Evolutionary conservation across 345 rosid species (phyloP).

Genomic region (Physaria fendleri): DNA sequence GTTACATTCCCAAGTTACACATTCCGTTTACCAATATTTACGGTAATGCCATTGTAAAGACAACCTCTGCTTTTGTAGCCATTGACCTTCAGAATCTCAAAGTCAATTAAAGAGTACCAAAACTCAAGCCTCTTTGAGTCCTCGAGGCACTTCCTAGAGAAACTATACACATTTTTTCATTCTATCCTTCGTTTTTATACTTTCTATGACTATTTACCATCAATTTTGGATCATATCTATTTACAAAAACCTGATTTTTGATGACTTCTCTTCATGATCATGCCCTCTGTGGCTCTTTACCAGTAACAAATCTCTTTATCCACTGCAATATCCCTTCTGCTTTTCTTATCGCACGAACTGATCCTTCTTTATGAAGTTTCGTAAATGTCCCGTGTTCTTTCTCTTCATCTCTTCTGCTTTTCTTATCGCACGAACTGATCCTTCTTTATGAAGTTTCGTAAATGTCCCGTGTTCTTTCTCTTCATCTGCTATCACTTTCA

Average conservation of each 20-base stretch:
- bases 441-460: slow-evolving; percentile 32
- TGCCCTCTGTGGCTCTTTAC: slow-evolving; percentile 19
- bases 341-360: slow-evolving; percentile 52
- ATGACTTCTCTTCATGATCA: slow-evolving; percentile 13
- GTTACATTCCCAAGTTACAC: background rate
- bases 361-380: slow-evolving; percentile 33
- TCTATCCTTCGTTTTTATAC: background rate
- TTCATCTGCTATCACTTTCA: slow-evolving; percentile 29
- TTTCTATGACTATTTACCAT: slow-evolving; percentile 2
- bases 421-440: slow-evolving; percentile 47
- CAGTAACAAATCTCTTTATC: slow-evolving; percentile 20
- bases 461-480: slow-evolving; percentile 38
- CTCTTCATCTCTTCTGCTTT: slow-evolving; percentile 44
- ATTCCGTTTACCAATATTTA: background rate
- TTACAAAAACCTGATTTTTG: background rate
- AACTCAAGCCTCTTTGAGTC: background rate
- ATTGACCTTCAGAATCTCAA: background rate
- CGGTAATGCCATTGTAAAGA: slow-evolving; percentile 2
- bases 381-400: slow-evolving; percentile 34
- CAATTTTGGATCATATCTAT: background rate
- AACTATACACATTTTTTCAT: background rate
- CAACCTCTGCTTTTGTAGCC: background rate
- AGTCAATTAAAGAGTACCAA: slow-evolving; percentile 5
- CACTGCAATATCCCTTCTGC: slow-evolving; percentile 38
- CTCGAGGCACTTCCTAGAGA: background rate